These are phyloP conservation scores for Chaetomiaceae sp. DNA, from an alignment of 2,329 filamentous ascomycete species.

Conservation along the genomic window DNA sequence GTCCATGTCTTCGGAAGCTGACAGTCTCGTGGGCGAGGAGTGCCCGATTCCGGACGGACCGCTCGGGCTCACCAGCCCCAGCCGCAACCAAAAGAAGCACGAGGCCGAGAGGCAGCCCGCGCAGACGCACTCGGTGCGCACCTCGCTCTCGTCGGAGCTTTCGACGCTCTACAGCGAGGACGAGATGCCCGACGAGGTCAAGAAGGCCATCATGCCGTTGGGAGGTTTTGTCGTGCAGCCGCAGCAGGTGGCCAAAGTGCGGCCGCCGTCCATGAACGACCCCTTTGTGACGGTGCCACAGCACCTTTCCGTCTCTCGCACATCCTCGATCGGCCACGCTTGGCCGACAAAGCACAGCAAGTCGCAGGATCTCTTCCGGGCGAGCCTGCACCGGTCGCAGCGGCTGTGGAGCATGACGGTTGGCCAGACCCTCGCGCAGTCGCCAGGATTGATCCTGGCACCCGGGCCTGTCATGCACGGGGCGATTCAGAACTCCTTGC, in stretches of 20 bases:
- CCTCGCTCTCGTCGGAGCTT: conserved; percentile 45
- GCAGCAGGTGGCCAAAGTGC: conserved; percentile 6
- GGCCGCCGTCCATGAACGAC: conserved; percentile 9
- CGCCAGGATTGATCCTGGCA: conserved; percentile 4
- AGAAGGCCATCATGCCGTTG: conserved; percentile 12
- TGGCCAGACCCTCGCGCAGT: conserved; percentile 2
- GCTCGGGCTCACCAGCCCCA: conserved; percentile 40
- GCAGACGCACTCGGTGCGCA: conserved; percentile 31
- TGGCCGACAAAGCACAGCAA: conserved; percentile 11
- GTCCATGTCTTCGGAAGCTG: conserved; percentile 33
- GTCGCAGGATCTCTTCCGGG: conserved; percentile 10
- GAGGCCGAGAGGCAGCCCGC: conserved; percentile 11
- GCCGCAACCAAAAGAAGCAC: conserved; percentile 21
- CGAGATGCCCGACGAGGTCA: conserved; percentile 36
- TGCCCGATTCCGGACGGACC: conserved; percentile 32
- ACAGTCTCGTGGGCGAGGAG: conserved; percentile 36
- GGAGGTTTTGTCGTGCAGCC: conserved; percentile 11
- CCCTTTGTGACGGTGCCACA: conserved; percentile 9
- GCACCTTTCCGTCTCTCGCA: conserved; percentile 5
- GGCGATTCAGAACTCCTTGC: not conserved
- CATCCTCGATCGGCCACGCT: not conserved
- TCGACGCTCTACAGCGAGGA: conserved; percentile 53
- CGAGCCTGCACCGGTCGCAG: conserved; percentile 12
- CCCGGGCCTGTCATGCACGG: not conserved
- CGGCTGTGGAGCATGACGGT: conserved; percentile 11